These are phyloP conservation scores for Hypoxylon sp. DNA, from an alignment of 2,329 filamentous ascomycete species.

Conservation along the genomic window DNA sequence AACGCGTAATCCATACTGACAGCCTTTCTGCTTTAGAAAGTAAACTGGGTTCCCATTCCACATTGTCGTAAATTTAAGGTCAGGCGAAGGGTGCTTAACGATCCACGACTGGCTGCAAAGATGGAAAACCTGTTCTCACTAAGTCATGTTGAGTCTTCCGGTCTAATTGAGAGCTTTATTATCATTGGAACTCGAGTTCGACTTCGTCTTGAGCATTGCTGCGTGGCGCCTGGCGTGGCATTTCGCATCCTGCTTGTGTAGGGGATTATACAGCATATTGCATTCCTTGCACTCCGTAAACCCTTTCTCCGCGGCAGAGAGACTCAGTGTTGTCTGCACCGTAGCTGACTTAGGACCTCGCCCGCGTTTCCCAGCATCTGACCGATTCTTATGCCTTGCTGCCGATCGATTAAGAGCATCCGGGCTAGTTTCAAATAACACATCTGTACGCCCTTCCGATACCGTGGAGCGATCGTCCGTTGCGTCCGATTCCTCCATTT, in stretches of 20 bases:
- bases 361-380: constrained; percentile 31
- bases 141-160: not conserved
- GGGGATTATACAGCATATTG: constrained; percentile 61
- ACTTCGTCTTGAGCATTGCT: constrained; percentile 49
- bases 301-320: constrained; percentile 55
- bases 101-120: not conserved
- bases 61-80: not conserved
- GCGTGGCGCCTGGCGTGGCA: constrained; percentile 59
- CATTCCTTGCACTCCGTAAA: constrained; percentile 62
- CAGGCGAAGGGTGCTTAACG: not conserved
- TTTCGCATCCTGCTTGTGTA: constrained; percentile 61
- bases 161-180: constrained; percentile 22
- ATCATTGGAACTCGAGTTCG: constrained; percentile 31
- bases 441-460: not conserved
- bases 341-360: constrained; percentile 46
- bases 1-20: not conserved
- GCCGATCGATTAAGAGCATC: constrained; percentile 34
- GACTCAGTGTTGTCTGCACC: constrained; percentile 61
- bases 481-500: constrained; percentile 6
- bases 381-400: constrained; percentile 18
- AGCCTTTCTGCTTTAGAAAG: not conserved
- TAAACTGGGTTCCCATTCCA: not conserved
- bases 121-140: not conserved
- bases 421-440: constrained; percentile 28
- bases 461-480: not conserved